phyloP scores from a whole-genome alignment of 495 filamentous ascomycete genomes.

The Podospora bellae-mahoneyi region DNA sequence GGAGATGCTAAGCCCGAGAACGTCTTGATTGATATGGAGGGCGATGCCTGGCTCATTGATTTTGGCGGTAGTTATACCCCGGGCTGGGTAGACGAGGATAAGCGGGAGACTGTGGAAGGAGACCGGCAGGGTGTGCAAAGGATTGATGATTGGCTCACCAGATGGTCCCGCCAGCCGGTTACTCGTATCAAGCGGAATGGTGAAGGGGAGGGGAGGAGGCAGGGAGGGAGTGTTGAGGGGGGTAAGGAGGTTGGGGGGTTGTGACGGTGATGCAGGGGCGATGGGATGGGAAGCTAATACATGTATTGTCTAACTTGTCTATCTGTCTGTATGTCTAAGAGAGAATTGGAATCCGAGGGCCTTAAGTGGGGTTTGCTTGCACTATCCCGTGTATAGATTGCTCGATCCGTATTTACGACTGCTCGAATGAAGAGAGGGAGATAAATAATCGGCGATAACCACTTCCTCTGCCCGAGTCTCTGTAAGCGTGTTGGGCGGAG shows the following conservation, averaged over 20 bases:
- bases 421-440: too few species aligned
- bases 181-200: neutral
- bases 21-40: neutral
- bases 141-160: neutral
- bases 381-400: too few species aligned
- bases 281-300: conserved; percentile 5
- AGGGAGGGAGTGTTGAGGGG: conserved; percentile 2
- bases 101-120: conserved; percentile 2
- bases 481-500: too few species aligned
- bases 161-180: conserved; percentile 4
- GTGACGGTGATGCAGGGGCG: conserved; percentile 3
- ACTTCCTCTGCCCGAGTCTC: too few species aligned
- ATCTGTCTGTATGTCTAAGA: neutral
- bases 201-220: conserved; percentile 1
- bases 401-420: too few species aligned
- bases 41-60: conserved; percentile 5
- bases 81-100: conserved; percentile 3
- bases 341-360: too few species aligned
- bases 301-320: conserved; percentile 2
- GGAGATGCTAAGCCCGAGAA: conserved; percentile 3
- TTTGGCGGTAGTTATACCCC: conserved; percentile 2
- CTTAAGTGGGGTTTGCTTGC: too few species aligned
- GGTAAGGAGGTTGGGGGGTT: neutral
- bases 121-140: neutral
- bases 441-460: too few species aligned